Evolutionary conservation across 1,284 basidiomycete genomes (phyloP), one percentile per base, ranked within the genome.

Genomic region (Trichosporon ovoides): DNA sequence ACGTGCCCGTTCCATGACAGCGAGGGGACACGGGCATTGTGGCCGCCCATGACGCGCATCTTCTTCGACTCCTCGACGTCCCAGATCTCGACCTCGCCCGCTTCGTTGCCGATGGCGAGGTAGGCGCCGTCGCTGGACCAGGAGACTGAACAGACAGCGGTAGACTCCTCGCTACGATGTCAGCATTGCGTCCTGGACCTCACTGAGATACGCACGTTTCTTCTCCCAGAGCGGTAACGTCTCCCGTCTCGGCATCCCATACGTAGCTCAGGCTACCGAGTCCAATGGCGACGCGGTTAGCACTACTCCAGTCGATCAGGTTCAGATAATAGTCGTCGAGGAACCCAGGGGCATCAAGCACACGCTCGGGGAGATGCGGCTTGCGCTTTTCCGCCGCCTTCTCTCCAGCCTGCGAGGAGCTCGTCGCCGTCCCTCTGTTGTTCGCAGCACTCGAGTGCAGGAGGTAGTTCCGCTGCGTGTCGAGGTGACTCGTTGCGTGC

Each of bases 261-360:
- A 95, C 84, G 75, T 94, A 98, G 0, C 88, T 88, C 52, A 82
- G 82, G 40, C 87, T 84, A 31, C 85, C 88, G 3, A 97, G 83
- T 0, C 89, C 93, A 58, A 97, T 92, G 1, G 89, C 91, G 4
- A 98, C 84, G 34, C 87, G 80, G 76, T 98, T 98, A 58, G 84
- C 84, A 31, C 82, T 82, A 35, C 88, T 89, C 95, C 95, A 99
- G 46, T 87, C 84, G 57, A 98, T 78, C 35, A 98, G 81, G 74
- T 98, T 98, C 68, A 97, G 85, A 75, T 99, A 98, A 76, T 96
- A 98, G 77, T 99, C 96, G 67, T 98, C 92, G 38, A 89, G 83
- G 80, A 97, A 88, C 1, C 90, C 91, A 0, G 94, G 93, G 0
- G 96, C 96, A 69, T 98, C 96, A 12, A 99, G 82, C 2, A 97